Base-by-base conservation (phyloP, 192 early-diverging fungal species). In the Ambispora gerdemannii region DNA sequence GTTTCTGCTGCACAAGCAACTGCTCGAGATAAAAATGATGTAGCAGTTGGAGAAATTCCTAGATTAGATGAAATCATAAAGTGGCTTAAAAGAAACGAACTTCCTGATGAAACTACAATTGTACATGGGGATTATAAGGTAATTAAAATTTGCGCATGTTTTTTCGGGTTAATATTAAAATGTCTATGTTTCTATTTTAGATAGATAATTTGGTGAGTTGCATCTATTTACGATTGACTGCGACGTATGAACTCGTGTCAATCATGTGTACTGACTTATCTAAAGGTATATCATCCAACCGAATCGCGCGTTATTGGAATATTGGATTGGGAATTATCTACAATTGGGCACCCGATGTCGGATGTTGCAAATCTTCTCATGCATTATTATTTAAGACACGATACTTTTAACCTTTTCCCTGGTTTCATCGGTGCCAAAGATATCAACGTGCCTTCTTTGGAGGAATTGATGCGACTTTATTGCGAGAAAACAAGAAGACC, bases 61-160 rank as follows among this genome's bases (percentile, higher is more conserved):
- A 78, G 87, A 1, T 71, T 94, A 17, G 78, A 82, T 43, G 84
- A 91, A 67, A 80, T 95, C 77, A 72, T 84, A 22, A 75, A 72
- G 4, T 98, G 94, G 93, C 90, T 96, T 68, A 78, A 75, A 38
- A 73, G 68, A 0, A 86, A 91, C 74, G 75, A 81, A 60, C 82
- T 92, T 30, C 63, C 80, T 13, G 93, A 96, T 77, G 86, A 89
- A 58, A 87, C 90, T 0, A 90, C 92, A 3, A 79, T 98, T 47
- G 87, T 95, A 20, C 95, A 98, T 67, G 96, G 96, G 22, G 96
- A 98, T 73, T 98, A 87, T 78, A 96, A 95, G 81, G 79, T 90
- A 67, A 72, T 33, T 50, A 36, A 22, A 3, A 3, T 53, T 20
- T 69, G 17, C 8, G 7, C 25, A 22, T 47, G 25, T 35, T 27